These are phyloP conservation scores for Cryptosporidium ryanae DNA, from an alignment of 169 alveolate genomes.

Conservation along the genomic window DNA sequence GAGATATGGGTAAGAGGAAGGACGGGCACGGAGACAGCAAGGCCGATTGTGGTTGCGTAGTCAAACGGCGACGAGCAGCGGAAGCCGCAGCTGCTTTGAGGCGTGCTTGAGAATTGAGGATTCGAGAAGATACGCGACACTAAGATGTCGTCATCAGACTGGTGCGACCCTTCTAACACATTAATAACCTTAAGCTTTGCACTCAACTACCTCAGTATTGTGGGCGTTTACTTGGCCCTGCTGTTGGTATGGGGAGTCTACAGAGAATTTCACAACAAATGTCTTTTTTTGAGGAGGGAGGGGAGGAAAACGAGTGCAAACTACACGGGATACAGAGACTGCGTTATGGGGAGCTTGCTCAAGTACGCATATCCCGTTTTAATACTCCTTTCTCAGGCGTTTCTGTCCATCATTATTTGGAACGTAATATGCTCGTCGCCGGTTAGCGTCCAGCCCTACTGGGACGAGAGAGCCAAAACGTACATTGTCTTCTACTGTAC, in stretches of 20 bases:
- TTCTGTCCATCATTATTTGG: conserved; percentile 56
- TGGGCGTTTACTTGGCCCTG: conserved; percentile 7
- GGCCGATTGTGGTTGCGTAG: too few species aligned
- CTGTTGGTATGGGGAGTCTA: conserved; percentile 29
- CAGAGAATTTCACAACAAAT: conserved; percentile 1
- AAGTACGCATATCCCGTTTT: conserved; percentile 3
- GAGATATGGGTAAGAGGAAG: too few species aligned
- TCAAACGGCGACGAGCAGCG: too few species aligned
- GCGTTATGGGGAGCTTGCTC: not conserved
- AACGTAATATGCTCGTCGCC: conserved; percentile 59
- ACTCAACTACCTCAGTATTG: conserved; percentile 7
- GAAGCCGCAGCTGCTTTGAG: too few species aligned
- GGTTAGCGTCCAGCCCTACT: conserved; percentile 34
- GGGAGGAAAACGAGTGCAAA: not conserved
- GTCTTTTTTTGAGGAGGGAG: not conserved
- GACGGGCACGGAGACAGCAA: too few species aligned
- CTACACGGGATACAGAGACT: conserved; percentile 28
- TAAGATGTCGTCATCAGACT: not conserved
- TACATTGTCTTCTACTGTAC: conserved; percentile 42
- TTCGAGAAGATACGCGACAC: too few species aligned
- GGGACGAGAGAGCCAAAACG: conserved; percentile 59
- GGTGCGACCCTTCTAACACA: conserved; percentile 68
- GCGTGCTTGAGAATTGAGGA: too few species aligned
- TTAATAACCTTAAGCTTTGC: conserved; percentile 42
- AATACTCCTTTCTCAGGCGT: conserved; percentile 19